A percentile compares a stretch with the other conserved stretches of the same genome.
Conservation (phyloP, 78 protist genomes). For the slime mould (Dictyostelium discoideum) region DNA sequence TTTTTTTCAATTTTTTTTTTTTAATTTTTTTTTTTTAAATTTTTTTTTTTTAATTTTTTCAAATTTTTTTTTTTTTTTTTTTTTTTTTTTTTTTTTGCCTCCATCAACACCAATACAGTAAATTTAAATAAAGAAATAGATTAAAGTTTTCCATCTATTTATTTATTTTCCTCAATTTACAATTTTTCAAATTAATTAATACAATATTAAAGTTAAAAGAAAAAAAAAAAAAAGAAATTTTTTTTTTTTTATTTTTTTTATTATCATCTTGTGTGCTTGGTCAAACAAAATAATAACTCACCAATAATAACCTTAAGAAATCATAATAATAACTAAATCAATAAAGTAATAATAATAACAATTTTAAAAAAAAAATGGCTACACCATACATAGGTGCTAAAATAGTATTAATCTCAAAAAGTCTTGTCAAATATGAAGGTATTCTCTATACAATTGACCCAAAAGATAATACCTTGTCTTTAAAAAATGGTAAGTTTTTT, state of each 20-base stretch:
- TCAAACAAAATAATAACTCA: not conserved
- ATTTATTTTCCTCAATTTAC: not conserved
- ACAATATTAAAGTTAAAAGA: not conserved
- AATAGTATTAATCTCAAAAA: constrained; percentile 65
- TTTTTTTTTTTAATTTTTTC: not conserved
- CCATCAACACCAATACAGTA: not conserved
- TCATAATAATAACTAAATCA: no score
- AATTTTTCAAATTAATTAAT: no score
- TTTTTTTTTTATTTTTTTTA: not conserved
- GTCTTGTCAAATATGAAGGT: constrained; percentile 61
- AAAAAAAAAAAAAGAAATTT: not conserved
- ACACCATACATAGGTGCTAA: constrained; percentile 72
- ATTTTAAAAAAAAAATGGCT: constrained; percentile 19
- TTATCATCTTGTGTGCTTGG: not conserved
- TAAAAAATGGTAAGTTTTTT: constrained; percentile 57
- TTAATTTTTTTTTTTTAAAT: not conserved
- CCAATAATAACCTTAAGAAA: not conserved
- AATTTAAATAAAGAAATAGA: not conserved
- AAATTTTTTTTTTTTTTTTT: constrained; percentile 1
- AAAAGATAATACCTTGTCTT: constrained; percentile 48
- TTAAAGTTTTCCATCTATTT: not conserved
- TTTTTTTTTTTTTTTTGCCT: not conserved
- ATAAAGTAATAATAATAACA: not conserved
- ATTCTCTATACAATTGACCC: constrained; percentile 59
- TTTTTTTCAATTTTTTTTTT: not conserved